Evolutionary conservation across 306 rosid genomes (phyloP).

Genomic region (Gastrolobium bilobum): DNA sequence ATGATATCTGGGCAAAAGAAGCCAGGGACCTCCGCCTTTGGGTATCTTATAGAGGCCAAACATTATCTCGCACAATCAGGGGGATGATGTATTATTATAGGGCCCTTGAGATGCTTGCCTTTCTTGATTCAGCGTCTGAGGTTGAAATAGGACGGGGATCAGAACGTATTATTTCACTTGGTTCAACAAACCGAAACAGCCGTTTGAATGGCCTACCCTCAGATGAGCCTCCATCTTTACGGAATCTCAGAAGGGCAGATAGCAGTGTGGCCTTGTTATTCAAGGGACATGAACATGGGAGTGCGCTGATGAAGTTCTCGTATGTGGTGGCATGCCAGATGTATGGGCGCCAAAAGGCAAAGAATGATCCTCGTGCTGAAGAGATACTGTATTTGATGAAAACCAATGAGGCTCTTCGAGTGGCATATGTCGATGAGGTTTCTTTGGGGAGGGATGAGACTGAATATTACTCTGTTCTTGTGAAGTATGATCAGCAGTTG

Average conservation of each 20-base stretch:
- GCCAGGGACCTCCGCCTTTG: constrained; percentile 80
- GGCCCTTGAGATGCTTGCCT: constrained; percentile 89
- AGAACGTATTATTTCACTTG: constrained; percentile 63
- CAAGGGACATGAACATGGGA: constrained; percentile 80
- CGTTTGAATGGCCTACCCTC: constrained; percentile 57
- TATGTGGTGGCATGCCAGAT: constrained; percentile 92
- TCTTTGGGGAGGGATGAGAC: constrained; percentile 68
- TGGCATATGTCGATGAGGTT: constrained; percentile 93
- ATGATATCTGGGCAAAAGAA: constrained; percentile 69
- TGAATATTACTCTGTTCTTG: constrained; percentile 94
- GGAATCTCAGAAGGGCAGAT: constrained; percentile 60
- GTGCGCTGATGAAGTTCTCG: constrained; percentile 87
- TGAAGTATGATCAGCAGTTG: constrained; percentile 83
- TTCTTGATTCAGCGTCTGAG: constrained; percentile 91
- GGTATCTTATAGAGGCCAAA: constrained; percentile 96
- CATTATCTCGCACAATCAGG: constrained; percentile 89
- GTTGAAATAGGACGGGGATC: constrained; percentile 68
- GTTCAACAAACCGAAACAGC: constrained; percentile 54
- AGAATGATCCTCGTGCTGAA: constrained; percentile 80
- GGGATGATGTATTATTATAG: constrained; percentile 98
- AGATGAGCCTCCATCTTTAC: constrained; percentile 52
- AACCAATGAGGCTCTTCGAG: constrained; percentile 92
- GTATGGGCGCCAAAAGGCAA: constrained; percentile 85
- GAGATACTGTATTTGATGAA: constrained; percentile 84
- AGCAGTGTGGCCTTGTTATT: constrained; percentile 65